These are phyloP conservation scores for Curvularia verruculosa DNA, from an alignment of 2,329 filamentous ascomycete genomes.

Conservation along the genomic window DNA sequence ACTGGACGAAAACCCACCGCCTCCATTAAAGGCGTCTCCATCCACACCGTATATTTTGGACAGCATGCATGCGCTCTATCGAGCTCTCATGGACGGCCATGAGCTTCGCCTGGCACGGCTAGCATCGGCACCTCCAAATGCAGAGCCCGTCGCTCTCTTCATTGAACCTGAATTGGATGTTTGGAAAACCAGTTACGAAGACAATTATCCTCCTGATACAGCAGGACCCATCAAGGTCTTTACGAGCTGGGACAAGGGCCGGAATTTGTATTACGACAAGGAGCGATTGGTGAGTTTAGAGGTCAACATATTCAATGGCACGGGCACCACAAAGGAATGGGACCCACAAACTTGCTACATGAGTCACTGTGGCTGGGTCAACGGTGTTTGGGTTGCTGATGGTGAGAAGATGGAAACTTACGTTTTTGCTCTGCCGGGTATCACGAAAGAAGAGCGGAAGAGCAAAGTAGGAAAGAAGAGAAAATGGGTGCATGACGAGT, in stretches of 20 bases:
- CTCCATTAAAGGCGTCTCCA: not conserved
- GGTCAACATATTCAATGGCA: slow-evolving; percentile 1
- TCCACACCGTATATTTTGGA: slow-evolving; percentile 14
- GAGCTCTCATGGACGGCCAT: slow-evolving; percentile 9
- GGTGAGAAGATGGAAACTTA: slow-evolving; percentile 11
- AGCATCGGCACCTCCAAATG: slow-evolving; percentile 1
- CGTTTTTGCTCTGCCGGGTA: slow-evolving; percentile 12
- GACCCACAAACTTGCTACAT: not conserved
- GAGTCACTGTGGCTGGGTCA: slow-evolving; percentile 21
- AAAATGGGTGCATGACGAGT: not conserved
- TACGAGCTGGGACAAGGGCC: slow-evolving; percentile 24
- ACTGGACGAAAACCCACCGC: slow-evolving; percentile 1
- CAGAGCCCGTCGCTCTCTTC: slow-evolving; percentile 17
- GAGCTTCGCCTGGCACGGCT: slow-evolving; percentile 16
- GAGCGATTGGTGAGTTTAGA: slow-evolving; percentile 22
- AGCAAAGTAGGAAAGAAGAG: not conserved
- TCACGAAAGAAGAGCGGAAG: not conserved
- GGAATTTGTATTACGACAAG: slow-evolving; percentile 1
- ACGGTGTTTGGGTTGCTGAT: slow-evolving; percentile 20
- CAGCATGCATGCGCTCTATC: slow-evolving; percentile 16
- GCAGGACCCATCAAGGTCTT: slow-evolving; percentile 8
- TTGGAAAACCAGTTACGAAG: not conserved
- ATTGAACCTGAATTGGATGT: slow-evolving; percentile 7
- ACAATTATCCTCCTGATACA: not conserved
- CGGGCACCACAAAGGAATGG: not conserved